These are phyloP conservation scores for Ilex asprella DNA, from an alignment of 257 asterid species.

Conservation along the genomic window DNA sequence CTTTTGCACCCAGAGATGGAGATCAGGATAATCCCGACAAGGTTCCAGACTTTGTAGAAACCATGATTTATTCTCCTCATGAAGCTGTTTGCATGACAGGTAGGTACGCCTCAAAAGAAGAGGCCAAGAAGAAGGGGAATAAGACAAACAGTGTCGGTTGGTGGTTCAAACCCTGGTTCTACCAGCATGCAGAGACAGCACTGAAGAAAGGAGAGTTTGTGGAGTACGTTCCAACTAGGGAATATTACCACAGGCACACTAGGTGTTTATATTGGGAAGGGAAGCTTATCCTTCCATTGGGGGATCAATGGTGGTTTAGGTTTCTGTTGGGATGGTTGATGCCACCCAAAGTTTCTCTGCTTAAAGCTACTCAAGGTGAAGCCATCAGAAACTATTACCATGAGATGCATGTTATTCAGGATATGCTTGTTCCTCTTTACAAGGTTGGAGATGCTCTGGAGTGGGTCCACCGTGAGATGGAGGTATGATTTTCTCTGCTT, in stretches of 20 bases:
- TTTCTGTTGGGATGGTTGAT: constrained; percentile 78
- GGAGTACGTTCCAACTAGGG: constrained; percentile 90
- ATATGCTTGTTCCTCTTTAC: constrained; percentile 90
- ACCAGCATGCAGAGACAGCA: constrained; percentile 95
- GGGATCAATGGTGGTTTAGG: constrained; percentile 94
- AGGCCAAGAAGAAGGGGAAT: constrained; percentile 85
- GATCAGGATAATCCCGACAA: constrained; percentile 82
- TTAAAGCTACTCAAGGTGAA: constrained; percentile 94
- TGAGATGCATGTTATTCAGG: constrained; percentile 96
- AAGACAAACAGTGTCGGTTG: constrained; percentile 73
- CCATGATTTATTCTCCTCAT: constrained; percentile 67
- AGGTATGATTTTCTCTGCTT: constrained; percentile 38
- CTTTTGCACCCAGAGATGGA: constrained; percentile 79
- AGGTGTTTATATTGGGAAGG: constrained; percentile 98
- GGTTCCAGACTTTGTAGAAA: constrained; percentile 87
- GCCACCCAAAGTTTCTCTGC: constrained; percentile 97
- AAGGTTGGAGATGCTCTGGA: constrained; percentile 93
- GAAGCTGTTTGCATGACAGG: constrained; percentile 89
- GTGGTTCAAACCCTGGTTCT: constrained; percentile 98
- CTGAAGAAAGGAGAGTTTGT: constrained; percentile 82
- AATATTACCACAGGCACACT: constrained; percentile 91
- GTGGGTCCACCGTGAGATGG: constrained; percentile 86
- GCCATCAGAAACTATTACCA: constrained; percentile 87
- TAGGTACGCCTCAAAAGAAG: constrained; percentile 74
- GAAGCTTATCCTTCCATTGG: constrained; percentile 91